Conservation (phyloP, 108 stramenopile species). For the Cyclotella sp. region DNA sequence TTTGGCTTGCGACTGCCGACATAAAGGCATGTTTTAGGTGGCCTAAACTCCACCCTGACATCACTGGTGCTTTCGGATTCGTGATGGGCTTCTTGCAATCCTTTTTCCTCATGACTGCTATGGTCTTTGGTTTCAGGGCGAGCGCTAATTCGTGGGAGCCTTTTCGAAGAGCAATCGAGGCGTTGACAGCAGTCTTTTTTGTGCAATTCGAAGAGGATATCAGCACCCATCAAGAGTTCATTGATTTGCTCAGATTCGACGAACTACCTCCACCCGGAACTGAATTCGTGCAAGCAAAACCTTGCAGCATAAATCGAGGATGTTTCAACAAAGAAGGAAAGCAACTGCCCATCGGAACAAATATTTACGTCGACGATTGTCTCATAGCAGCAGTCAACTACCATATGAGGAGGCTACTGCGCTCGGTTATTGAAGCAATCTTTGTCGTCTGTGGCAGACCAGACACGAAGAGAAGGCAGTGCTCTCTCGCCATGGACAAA, state of each 20-base stretch:
- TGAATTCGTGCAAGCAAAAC: not conserved
- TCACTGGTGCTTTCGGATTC: constrained; percentile 11
- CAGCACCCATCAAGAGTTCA: no score
- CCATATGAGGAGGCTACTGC: not conserved
- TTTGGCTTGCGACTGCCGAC: constrained; percentile 2
- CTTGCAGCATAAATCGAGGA: not conserved
- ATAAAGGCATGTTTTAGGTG: constrained; percentile 19
- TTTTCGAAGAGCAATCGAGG: constrained; percentile 8
- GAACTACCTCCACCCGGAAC: no score
- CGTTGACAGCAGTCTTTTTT: not conserved
- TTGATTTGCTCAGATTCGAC: no score
- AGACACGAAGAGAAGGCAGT: not conserved
- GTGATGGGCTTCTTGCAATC: not conserved
- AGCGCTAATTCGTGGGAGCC: constrained; percentile 14
- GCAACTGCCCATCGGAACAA: not conserved
- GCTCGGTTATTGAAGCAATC: constrained; percentile 1
- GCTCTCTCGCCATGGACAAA: constrained; percentile 10
- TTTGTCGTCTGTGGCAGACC: not conserved
- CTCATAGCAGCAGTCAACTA: not conserved
- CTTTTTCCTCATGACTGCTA: not conserved
- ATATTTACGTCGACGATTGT: constrained; percentile 18
- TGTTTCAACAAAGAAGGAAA: not conserved
- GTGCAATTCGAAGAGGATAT: no score
- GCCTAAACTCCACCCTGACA: not conserved
- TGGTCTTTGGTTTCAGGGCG: constrained; percentile 9